Percentiles rank a stretch among this genome's conserved stretches.
Conservation (phyloP, 2,329 filamentous ascomycete genomes). For the Zasmidium citrigriseum region DNA sequence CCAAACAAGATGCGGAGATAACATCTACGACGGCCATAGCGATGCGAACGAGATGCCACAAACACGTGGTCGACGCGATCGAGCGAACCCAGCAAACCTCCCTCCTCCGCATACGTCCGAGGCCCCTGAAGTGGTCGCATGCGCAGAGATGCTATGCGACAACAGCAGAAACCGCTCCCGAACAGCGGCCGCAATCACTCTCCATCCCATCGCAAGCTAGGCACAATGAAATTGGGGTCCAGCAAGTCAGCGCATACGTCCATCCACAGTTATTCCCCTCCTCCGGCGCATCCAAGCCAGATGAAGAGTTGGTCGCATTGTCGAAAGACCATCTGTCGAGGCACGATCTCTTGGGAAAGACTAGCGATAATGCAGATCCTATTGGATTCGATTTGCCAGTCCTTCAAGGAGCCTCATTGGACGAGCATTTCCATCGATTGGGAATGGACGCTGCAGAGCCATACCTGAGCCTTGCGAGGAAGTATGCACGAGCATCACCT, state of each 20-base stretch:
- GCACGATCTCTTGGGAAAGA: constrained; percentile 89
- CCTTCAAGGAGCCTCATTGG: constrained; percentile 76
- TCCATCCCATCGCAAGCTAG: constrained; percentile 57
- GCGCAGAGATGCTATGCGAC: constrained; percentile 21
- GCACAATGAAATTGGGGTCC: constrained; percentile 90
- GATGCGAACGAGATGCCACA: constrained; percentile 37
- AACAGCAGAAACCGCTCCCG: constrained; percentile 9
- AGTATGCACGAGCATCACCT: constrained; percentile 65
- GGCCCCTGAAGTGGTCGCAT: constrained; percentile 29
- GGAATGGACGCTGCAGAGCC: constrained; percentile 86
- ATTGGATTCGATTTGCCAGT: constrained; percentile 83
- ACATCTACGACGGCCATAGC: constrained; percentile 4
- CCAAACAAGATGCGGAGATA: constrained; percentile 7
- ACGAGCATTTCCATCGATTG: constrained; percentile 91
- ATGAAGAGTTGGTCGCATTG: constrained; percentile 75
- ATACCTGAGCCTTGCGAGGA: constrained; percentile 72
- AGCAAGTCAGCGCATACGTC: constrained; percentile 84
- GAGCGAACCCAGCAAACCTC: constrained; percentile 40
- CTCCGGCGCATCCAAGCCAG: constrained; percentile 61
- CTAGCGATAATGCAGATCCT: constrained; percentile 70
- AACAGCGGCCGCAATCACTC: constrained; percentile 20
- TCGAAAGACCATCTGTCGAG: constrained; percentile 78
- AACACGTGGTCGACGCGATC: constrained; percentile 30
- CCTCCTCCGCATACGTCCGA: constrained; percentile 34
- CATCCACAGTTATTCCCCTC: constrained; percentile 77